phyloP scores from a whole-genome alignment of 176 grass and related monocot species.

The Stipa capillata region DNA sequence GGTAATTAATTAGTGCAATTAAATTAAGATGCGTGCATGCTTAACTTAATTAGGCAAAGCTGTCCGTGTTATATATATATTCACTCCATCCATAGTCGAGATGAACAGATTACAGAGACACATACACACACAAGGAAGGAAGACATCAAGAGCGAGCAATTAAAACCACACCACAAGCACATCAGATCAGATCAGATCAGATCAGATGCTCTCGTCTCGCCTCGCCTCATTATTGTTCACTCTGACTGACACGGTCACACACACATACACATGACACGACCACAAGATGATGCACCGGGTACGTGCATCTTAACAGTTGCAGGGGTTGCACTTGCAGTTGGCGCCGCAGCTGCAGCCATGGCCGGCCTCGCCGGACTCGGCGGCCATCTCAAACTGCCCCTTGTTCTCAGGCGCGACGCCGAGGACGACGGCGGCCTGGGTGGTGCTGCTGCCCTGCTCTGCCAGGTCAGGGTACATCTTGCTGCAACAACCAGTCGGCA shows the following conservation, averaged over 20 bases:
- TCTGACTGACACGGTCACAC: too few relatives aligned
- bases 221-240: too few relatives aligned
- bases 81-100: background rate
- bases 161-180: background rate
- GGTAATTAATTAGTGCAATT: too few relatives aligned
- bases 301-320: conserved; percentile 25
- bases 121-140: background rate
- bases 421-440: conserved; percentile 17
- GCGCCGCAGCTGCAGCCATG: conserved; percentile 34
- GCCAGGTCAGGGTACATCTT: conserved; percentile 49
- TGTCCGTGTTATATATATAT: background rate
- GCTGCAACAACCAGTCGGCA: background rate
- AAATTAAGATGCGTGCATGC: background rate
- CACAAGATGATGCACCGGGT: background rate
- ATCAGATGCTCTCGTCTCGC: background rate
- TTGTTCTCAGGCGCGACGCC: conserved; percentile 25
- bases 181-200: background rate
- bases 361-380: background rate
- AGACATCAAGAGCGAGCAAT: background rate
- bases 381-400: conserved; percentile 22
- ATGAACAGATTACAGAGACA: background rate
- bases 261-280: background rate
- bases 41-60: background rate
- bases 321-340: conserved; percentile 44
- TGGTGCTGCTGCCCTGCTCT: conserved; percentile 22